These are phyloP conservation scores for Pythium sukuiense DNA, from an alignment of 352 stramenopile species.

Conservation along the genomic window DNA sequence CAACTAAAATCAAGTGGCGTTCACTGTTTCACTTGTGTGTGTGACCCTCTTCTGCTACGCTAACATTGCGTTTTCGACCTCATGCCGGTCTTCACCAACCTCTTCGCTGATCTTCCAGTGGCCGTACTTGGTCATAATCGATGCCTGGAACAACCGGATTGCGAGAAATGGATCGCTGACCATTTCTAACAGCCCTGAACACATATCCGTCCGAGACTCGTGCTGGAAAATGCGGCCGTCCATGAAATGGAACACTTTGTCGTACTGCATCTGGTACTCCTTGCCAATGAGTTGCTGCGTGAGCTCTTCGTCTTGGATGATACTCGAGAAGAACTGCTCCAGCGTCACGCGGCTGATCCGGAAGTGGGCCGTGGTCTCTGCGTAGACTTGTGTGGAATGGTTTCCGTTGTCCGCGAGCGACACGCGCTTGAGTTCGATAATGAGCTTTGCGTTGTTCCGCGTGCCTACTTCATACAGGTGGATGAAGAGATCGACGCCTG, in stretches of 20 bases:
- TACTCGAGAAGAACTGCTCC: constrained; percentile 44
- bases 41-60: background rate
- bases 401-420: constrained; percentile 32
- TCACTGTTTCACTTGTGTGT: background rate
- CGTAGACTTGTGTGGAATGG: constrained; percentile 37
- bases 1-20: background rate
- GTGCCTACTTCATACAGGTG: constrained; percentile 46
- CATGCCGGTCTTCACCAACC: constrained; percentile 44
- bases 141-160: constrained; percentile 25
- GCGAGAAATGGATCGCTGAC: constrained; percentile 31
- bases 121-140: constrained; percentile 50
- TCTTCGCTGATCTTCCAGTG: constrained; percentile 44
- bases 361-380: constrained; percentile 38
- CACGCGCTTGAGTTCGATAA: constrained; percentile 32
- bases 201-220: constrained; percentile 53
- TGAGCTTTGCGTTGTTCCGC: constrained; percentile 31
- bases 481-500: constrained; percentile 51
- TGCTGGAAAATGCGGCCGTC: constrained; percentile 54
- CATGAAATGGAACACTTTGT: constrained; percentile 71
- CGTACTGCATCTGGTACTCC: constrained; percentile 61
- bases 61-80: constrained; percentile 38
- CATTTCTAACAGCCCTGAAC: constrained; percentile 49
- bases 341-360: constrained; percentile 50
- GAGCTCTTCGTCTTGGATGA: constrained; percentile 55
- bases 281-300: constrained; percentile 56